These are phyloP conservation scores for Solanum stenotomum DNA, from an alignment of 257 asterid genomes.

Conservation along the genomic window DNA sequence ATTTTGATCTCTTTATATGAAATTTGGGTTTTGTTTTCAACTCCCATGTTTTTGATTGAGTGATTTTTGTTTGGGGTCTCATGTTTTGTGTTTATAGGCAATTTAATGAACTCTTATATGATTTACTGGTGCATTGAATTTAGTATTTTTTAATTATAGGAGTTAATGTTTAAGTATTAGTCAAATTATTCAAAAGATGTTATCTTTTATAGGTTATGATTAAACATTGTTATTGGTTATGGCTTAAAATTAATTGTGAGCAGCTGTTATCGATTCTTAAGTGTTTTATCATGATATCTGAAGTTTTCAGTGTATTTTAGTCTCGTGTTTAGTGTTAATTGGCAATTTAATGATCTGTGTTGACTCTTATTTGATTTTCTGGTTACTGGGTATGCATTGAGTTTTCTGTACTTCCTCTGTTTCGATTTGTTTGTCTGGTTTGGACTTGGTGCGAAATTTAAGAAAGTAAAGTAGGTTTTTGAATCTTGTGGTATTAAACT, in stretches of 20 bases:
- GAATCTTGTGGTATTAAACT: too few relatives aligned
- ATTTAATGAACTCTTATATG: background rate
- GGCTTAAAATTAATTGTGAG: background rate
- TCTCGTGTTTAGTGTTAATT: background rate
- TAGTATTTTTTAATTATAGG: background rate
- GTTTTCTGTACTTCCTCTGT: too few relatives aligned
- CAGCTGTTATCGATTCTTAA: background rate
- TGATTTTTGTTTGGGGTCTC: background rate
- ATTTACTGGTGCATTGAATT: background rate
- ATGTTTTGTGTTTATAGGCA: background rate
- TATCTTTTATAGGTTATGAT: background rate
- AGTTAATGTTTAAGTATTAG: background rate
- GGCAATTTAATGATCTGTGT: background rate
- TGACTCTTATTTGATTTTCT: background rate
- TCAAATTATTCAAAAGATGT: background rate
- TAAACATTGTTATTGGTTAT: background rate
- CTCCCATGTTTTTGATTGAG: background rate
- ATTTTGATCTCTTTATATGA: background rate
- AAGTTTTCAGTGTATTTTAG: background rate
- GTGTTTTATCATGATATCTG: background rate
- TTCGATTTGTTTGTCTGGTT: too few relatives aligned
- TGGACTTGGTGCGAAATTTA: too few relatives aligned
- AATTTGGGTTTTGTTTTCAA: background rate
- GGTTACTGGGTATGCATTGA: too few relatives aligned
- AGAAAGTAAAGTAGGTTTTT: too few relatives aligned